A percentile compares a stretch with the other conserved stretches of the same genome.
Evolutionary conservation across 148 eudicot genomes (phyloP).

Genomic region (Chenopodium suecicum): DNA sequence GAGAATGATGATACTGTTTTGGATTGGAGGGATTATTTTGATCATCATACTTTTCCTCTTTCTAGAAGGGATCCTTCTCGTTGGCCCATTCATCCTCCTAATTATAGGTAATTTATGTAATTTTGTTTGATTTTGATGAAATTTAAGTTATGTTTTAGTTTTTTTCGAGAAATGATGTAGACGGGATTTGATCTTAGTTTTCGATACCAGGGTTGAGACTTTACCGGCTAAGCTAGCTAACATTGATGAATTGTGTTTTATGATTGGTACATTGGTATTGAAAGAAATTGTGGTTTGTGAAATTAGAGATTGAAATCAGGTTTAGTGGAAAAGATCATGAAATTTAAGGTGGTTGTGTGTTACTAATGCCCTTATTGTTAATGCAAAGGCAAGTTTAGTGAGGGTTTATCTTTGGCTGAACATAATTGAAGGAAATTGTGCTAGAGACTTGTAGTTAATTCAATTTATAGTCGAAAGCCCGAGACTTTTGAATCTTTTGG

Average conservation of each 20-base stretch:
- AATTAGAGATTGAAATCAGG: not conserved
- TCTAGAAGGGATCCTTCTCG: constrained; percentile 52
- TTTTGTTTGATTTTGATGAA: not conserved
- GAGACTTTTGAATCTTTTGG: not conserved
- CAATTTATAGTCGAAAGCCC: not conserved
- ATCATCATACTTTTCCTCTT: constrained; percentile 82
- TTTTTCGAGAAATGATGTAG: not conserved
- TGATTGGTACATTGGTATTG: not conserved
- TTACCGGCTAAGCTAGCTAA: not conserved
- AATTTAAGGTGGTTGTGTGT: not conserved
- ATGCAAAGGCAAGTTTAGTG: not conserved
- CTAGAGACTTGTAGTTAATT: not conserved
- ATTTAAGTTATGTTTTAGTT: no score
- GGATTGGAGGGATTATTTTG: constrained; percentile 98
- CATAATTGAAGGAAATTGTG: no score
- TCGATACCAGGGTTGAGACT: no score
- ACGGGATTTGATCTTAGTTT: no score
- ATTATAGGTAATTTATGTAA: constrained; percentile 53
- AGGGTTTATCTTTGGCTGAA: not conserved
- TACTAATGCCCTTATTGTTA: no score
- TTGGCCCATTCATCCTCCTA: constrained; percentile 68
- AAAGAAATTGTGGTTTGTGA: not conserved
- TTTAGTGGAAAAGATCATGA: not conserved
- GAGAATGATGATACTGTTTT: constrained; percentile 60
- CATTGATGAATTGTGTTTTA: not conserved